A percentile compares a stretch with the other conserved stretches of the same genome.
These are phyloP conservation scores for sorghum (Sorghum bicolor) DNA, from an alignment of 176 grass and related monocot species.

Conservation along the genomic window DNA sequence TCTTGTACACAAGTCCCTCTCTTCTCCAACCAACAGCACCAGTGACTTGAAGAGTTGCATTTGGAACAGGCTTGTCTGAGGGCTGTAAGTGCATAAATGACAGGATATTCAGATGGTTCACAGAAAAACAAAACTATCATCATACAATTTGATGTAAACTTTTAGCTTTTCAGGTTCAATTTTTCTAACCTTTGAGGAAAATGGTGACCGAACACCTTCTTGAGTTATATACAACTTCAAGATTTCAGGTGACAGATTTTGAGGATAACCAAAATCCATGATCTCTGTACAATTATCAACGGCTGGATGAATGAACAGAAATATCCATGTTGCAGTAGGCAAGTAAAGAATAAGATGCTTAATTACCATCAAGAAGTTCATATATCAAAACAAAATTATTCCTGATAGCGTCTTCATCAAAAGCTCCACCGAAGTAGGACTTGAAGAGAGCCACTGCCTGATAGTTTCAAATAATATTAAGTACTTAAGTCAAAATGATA, in stretches of 20 bases:
- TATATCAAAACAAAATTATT: conserved; percentile 99
- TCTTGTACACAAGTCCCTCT: conserved; percentile 98
- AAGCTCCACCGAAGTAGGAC: conserved; percentile 93
- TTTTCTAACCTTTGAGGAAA: conserved; percentile 89
- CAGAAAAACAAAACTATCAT: conserved; percentile 11
- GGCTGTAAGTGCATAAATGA: conserved; percentile 51
- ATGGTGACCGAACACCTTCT: conserved; percentile 95
- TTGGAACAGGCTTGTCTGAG: conserved; percentile 89
- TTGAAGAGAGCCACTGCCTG: conserved; percentile 96
- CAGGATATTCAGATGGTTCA: conserved; percentile 24
- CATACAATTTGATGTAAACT: neutral
- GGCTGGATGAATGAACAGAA: conserved; percentile 10
- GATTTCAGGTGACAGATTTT: conserved; percentile 99
- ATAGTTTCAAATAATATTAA: conserved; percentile 35
- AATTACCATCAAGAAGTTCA: conserved; percentile 99
- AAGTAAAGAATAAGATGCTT: conserved; percentile 15
- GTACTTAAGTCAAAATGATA: neutral
- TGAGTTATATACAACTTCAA: conserved; percentile 99
- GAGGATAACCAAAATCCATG: conserved; percentile 99
- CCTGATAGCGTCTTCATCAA: conserved; percentile 98
- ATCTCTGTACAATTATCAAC: conserved; percentile 72
- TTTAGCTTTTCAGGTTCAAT: conserved; percentile 12
- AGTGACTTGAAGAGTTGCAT: conserved; percentile 97
- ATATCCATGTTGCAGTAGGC: conserved; percentile 24
- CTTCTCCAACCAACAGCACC: conserved; percentile 99